Conservation (phyloP, 768 basidiomycete genomes). For the Cystofilobasidium capitatum region DNA sequence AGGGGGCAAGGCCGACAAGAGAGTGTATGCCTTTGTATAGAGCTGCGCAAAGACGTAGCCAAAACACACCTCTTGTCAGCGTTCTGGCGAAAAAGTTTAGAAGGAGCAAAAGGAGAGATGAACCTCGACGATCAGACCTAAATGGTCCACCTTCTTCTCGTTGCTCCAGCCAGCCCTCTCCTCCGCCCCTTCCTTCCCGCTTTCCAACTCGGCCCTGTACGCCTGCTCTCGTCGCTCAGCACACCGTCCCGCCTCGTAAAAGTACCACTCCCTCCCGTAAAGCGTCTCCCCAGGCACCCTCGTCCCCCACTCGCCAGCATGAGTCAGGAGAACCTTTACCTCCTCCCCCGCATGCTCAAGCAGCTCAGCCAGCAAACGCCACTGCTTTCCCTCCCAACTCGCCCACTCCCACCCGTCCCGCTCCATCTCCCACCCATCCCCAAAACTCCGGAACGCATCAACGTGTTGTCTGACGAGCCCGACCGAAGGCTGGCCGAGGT, state of each 20-base stretch:
- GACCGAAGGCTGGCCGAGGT: conserved; percentile 77
- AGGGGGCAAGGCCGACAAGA: conserved; percentile 48
- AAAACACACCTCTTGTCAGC: neutral
- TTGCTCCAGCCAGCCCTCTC: conserved; percentile 61
- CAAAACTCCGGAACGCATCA: conserved; percentile 70
- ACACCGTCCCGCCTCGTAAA: conserved; percentile 76
- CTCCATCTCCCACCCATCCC: conserved; percentile 86
- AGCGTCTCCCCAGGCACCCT: neutral
- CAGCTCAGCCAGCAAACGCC: conserved; percentile 76
- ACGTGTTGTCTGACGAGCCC: conserved; percentile 78
- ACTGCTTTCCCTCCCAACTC: conserved; percentile 94
- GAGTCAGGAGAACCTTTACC: conserved; percentile 31
- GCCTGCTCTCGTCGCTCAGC: conserved; percentile 64
- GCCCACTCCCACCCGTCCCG: conserved; percentile 95
- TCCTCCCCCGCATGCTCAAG: conserved; percentile 59
- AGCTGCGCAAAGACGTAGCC: conserved; percentile 46
- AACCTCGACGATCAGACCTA: conserved; percentile 73
- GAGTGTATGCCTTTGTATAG: conserved; percentile 86
- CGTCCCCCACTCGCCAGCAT: neutral
- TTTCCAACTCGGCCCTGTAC: conserved; percentile 53
- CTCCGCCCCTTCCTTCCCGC: conserved; percentile 45
- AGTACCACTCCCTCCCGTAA: conserved; percentile 63
- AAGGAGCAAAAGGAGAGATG: conserved; percentile 21
- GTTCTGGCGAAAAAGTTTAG: neutral
- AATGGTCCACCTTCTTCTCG: conserved; percentile 87